phyloP scores from a whole-genome alignment of 2,329 filamentous ascomycete species.

The Phoma sp. region DNA sequence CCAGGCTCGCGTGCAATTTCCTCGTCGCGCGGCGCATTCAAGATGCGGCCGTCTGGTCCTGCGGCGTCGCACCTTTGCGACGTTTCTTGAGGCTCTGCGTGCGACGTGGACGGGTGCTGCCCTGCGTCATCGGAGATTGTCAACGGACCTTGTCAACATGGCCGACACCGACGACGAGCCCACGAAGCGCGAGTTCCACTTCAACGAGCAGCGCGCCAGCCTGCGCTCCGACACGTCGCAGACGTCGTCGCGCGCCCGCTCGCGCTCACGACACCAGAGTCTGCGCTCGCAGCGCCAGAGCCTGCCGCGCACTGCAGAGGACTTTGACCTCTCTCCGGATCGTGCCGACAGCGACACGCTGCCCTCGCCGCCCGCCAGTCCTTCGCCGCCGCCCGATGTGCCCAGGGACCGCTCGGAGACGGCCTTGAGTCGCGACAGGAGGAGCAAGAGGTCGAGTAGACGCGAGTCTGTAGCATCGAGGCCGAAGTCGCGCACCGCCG shows the following conservation, averaged over 20 bases:
- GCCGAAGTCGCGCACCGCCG: constrained; percentile 13
- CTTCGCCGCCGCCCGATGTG: constrained; percentile 20
- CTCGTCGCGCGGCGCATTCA: neutral
- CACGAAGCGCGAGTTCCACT: constrained; percentile 39
- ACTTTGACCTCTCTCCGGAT: constrained; percentile 16
- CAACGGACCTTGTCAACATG: too few relatives aligned
- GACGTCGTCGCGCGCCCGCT: constrained; percentile 22
- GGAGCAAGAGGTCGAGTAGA: constrained; percentile 20
- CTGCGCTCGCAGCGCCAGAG: constrained; percentile 7
- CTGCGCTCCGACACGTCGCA: constrained; percentile 30
- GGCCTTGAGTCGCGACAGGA: constrained; percentile 3
- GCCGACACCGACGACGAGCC: constrained; percentile 36
- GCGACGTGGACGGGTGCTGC: neutral
- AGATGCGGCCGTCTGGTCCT: neutral
- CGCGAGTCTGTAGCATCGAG: constrained; percentile 8
- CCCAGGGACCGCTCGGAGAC: constrained; percentile 13
- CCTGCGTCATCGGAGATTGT: constrained; percentile 6
- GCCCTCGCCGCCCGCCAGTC: constrained; percentile 9
- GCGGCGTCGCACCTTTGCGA: neutral
- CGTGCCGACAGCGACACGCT: constrained; percentile 19
- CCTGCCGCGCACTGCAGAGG: constrained; percentile 6
- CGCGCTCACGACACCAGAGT: constrained; percentile 23
- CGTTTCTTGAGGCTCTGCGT: neutral
- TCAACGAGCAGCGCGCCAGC: constrained; percentile 45
- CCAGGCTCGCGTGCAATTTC: constrained; percentile 6